Conservation (phyloP, 2,329 filamentous ascomycete genomes). For the Trematosphaeria pertusa region DNA sequence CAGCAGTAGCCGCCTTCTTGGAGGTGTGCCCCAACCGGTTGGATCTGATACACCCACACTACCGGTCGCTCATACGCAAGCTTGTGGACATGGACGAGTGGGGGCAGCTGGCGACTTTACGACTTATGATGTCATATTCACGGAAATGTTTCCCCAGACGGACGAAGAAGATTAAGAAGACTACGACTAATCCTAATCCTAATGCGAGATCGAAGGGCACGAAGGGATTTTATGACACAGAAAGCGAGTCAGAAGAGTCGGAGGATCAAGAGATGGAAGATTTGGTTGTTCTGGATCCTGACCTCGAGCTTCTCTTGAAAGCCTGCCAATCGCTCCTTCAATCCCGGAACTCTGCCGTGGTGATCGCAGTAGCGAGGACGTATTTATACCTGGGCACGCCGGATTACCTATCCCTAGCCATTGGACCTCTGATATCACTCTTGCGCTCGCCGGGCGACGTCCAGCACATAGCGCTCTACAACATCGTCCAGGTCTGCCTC, state of each 20-base stretch:
- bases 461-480: constrained; percentile 87
- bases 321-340: constrained; percentile 84
- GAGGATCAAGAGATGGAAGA: constrained; percentile 61
- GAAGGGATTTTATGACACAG: constrained; percentile 78
- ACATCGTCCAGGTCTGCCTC: constrained; percentile 92
- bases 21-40: constrained; percentile 88
- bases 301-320: constrained; percentile 81
- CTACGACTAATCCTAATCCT: constrained; percentile 47
- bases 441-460: constrained; percentile 86
- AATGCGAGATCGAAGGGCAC: constrained; percentile 51
- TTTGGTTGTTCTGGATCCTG: constrained; percentile 72
- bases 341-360: constrained; percentile 90
- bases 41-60: constrained; percentile 90
- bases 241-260: constrained; percentile 53
- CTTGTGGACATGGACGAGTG: constrained; percentile 99
- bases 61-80: constrained; percentile 83
- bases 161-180: constrained; percentile 64
- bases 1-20: constrained; percentile 86
- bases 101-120: constrained; percentile 85
- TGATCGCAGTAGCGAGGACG: constrained; percentile 83
- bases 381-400: constrained; percentile 84
- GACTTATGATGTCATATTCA: constrained; percentile 83
- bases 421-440: constrained; percentile 86
- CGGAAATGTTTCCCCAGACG: constrained; percentile 84
- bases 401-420: constrained; percentile 74